Base-by-base conservation (phyloP, 163 green algal species). In the Prototheca wickerhamii region DNA sequence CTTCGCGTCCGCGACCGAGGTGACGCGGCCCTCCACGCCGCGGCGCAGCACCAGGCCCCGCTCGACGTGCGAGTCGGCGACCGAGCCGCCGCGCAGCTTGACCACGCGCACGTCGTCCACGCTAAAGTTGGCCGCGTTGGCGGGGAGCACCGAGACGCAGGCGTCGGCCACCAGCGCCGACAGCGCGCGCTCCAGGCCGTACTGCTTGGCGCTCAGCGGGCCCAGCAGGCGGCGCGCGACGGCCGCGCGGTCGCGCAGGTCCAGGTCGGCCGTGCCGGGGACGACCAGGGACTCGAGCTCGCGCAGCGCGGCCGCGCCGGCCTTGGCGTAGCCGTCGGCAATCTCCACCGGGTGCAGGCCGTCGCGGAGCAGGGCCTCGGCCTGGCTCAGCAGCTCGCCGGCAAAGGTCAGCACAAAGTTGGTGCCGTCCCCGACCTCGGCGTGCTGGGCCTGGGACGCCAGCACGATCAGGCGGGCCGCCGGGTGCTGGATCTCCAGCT, bases 401-500 rank as follows among this genome's bases (percentile, higher is more conserved):
- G 84, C 90, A 43, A 99, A 81, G 8, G 90, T 85, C 33, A 99
- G 65, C 62, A 95, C 93, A 60, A 97, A 82, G 85, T 99, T 99
- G 52, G 94, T 94, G 53, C 89, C 93, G 65, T 99, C 93, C 15
- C 93, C 93, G 37, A 98, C 87, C 77, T 99, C 93, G 33, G 85
- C 68, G 70, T 98, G 84, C 75, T 98, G 92, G n/a, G 93, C 85
- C 62, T 95, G 84, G 4, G 87, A 88, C 20, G 93, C 93, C 70
- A 94, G 75, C 1, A 96, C 93, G 5, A 99, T 63, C 57, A 99
- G 76, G 78, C 93, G 96, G 17, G 93, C 93, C 12, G 93, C 93
- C 0, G 93, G 93, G 77, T 99, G 93, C 77, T 94, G 81, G 49
- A 99, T 89, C 76, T 99, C 93, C 33, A 99, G 83, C 78, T 99